Evolutionary conservation across 2,329 filamentous ascomycete genomes (phyloP), one percentile per base, ranked within the genome.

Genomic region (Graphilbum ipis-grandicollis): DNA sequence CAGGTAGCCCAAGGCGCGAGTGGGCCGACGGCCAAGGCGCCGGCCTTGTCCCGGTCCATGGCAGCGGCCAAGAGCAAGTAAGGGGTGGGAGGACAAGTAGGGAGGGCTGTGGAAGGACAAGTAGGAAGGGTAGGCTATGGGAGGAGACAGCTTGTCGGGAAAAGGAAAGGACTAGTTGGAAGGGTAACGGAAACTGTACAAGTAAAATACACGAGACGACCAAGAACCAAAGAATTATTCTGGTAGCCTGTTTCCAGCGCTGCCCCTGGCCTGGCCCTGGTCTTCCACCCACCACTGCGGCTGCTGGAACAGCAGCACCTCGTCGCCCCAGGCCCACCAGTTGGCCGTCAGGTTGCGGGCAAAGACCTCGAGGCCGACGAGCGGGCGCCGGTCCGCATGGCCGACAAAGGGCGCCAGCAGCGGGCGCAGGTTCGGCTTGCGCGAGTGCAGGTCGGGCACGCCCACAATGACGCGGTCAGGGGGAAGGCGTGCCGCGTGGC

Each of bases 321-420:
- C 75, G 46, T 85, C 66, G 3, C 82, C 82, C 79, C 79, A 86
- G 21, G 69, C 68, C 67, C 75, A 80, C 81, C 82, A 88, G 0
- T 78, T 78, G 8, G 71, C 65, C 2, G 80, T 82, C 32, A 84
- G 56, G 50, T 79, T 73, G 39, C 82, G 65, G 2, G 80, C 78
- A 56, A 88, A 90, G 2, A 86, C 61, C 54, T 90, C 82, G n/a
- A 86, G 57, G 3, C 68, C 79, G 14, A 51, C 49, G 45, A 72
- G 76, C n/a, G n/a, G n/a, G 37, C 13, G 13, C 8, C 19, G 3
- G 12, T 5, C 19, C 4, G 13, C 13, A 4, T 6, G 6, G 1
- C 19, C 12, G 17, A 41, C 2, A 18, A 41, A 44, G 1, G 44
- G 43, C 9, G 68, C 63, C 34, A 84, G 67, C 18, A 82, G 45